A percentile compares a stretch with the other conserved stretches of the same genome.
These are phyloP conservation scores for Henningerozyma blattae DNA, from an alignment of 805 yeast genomes.

Conservation along the genomic window DNA sequence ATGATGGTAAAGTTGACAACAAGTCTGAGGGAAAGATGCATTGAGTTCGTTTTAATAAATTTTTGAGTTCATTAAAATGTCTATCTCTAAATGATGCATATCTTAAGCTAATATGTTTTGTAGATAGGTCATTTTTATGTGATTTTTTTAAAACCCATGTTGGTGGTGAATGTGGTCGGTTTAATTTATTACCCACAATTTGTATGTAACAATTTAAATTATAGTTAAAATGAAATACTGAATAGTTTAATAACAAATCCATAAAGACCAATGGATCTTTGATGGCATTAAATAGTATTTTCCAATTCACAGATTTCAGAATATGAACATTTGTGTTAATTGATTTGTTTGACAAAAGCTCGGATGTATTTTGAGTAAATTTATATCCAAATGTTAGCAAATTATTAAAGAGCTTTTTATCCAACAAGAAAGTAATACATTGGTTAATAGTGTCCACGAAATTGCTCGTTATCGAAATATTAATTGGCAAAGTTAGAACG, in stretches of 20 bases:
- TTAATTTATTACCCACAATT: slow-evolving; percentile 12
- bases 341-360: slow-evolving; percentile 18
- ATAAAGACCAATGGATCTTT: slow-evolving; percentile 32
- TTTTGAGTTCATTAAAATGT: background rate
- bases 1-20: background rate
- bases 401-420: slow-evolving; percentile 23
- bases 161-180: slow-evolving; percentile 11
- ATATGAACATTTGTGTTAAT: slow-evolving; percentile 28
- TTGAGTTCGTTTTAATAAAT: background rate
- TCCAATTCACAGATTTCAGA: slow-evolving; percentile 36
- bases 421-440: slow-evolving; percentile 25
- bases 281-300: slow-evolving; percentile 25
- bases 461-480: slow-evolving; percentile 7
- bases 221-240: slow-evolving; percentile 17
- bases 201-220: slow-evolving; percentile 7
- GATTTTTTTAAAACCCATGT: slow-evolving; percentile 4
- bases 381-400: slow-evolving; percentile 33
- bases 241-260: slow-evolving; percentile 26
- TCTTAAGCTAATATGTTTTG: background rate
- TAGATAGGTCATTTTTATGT: background rate
- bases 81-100: background rate
- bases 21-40: background rate
- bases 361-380: slow-evolving; percentile 22
- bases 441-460: slow-evolving; percentile 31
- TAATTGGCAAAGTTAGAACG: slow-evolving; percentile 3